Percentiles rank a stretch among this genome's conserved stretches.
These are phyloP conservation scores for Ambrosia trifida DNA, from an alignment of 129 eudicot species.

Conservation along the genomic window DNA sequence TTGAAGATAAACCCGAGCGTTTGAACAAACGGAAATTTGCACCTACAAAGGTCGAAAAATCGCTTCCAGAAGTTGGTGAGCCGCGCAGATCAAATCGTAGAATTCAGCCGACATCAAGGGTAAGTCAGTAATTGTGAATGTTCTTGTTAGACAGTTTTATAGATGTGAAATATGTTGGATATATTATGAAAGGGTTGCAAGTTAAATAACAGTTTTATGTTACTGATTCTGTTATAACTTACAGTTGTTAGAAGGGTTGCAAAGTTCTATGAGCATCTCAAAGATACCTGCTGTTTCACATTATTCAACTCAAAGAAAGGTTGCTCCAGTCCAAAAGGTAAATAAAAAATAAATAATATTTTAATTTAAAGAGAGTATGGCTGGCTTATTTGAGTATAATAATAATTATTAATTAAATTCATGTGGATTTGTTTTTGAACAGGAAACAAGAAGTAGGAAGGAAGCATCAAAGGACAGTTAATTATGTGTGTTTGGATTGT, in stretches of 20 bases:
- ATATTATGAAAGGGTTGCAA: no score
- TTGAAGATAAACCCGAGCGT: conserved; percentile 53
- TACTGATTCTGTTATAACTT: neutral
- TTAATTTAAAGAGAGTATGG: neutral
- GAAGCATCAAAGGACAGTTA: neutral
- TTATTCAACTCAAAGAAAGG: conserved; percentile 53
- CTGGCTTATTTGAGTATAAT: neutral
- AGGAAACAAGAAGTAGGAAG: conserved; percentile 19
- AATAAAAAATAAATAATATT: neutral
- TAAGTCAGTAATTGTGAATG: conserved; percentile 32
- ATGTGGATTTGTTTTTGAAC: conserved; percentile 7
- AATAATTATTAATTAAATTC: neutral
- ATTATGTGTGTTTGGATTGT: conserved; percentile 9
- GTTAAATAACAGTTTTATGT: no score
- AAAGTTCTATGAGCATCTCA: conserved; percentile 68
- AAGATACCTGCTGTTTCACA: conserved; percentile 64
- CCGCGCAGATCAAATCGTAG: conserved; percentile 88
- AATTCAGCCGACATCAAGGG: conserved; percentile 96
- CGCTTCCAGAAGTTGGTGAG: conserved; percentile 42
- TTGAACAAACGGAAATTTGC: conserved; percentile 46
- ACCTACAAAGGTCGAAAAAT: conserved; percentile 41
- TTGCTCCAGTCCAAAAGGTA: conserved; percentile 54
- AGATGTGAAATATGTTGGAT: no score
- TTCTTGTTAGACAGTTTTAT: neutral
- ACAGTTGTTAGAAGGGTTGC: conserved; percentile 89